These are phyloP conservation scores for Pestalotiopsis sp. DNA, from an alignment of 2,329 filamentous ascomycete species.

Conservation along the genomic window DNA sequence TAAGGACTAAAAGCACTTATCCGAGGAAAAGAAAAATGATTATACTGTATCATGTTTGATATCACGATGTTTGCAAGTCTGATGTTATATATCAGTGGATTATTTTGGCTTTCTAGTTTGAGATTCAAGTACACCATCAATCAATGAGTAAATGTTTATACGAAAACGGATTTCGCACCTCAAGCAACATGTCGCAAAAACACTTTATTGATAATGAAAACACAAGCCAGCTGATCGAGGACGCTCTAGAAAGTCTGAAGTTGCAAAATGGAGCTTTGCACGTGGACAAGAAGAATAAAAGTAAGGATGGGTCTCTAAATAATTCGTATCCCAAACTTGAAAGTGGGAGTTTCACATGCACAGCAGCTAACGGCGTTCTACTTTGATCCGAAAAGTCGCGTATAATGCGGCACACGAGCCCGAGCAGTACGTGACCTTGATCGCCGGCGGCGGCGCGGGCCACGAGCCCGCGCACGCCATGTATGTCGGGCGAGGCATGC, in stretches of 20 bases:
- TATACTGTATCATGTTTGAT: background rate
- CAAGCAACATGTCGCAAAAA: background rate
- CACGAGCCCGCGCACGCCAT: slow-evolving; percentile 28
- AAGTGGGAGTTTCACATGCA: too few species aligned
- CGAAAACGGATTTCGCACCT: background rate
- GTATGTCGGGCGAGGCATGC: slow-evolving; percentile 24
- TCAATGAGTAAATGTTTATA: background rate
- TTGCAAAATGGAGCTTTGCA: background rate
- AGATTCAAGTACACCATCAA: background rate
- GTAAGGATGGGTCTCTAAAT: background rate
- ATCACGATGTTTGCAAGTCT: background rate
- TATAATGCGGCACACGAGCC: background rate
- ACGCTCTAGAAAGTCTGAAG: background rate
- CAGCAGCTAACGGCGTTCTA: background rate
- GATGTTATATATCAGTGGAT: background rate
- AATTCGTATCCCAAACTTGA: background rate
- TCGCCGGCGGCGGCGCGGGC: slow-evolving; percentile 27
- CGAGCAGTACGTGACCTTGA: slow-evolving; percentile 19
- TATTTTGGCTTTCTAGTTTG: background rate
- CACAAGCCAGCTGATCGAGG: background rate
- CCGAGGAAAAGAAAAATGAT: background rate
- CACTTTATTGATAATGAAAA: background rate
- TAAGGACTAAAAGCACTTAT: background rate
- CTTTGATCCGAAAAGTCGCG: background rate
- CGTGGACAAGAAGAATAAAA: background rate